Percentiles rank a stretch among this genome's conserved stretches.
Evolutionary conservation across 1,284 basidiomycete genomes (phyloP).

Genomic region (Rhodotorula sp.): DNA sequence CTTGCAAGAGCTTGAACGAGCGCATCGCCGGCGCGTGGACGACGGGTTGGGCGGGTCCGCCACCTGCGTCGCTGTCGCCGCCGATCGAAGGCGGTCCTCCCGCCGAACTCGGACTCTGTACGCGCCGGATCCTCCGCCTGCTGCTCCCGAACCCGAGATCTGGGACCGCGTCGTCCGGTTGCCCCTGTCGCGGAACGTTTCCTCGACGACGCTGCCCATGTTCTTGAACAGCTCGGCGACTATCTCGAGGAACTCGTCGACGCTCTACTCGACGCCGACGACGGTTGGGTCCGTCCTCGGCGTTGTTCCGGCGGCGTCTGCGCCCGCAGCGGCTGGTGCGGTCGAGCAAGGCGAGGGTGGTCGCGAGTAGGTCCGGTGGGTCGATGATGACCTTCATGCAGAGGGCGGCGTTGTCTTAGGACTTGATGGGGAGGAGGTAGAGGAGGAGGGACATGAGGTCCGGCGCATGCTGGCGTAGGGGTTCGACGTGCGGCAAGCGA

Average conservation of each 20-base stretch:
- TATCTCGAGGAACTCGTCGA: constrained; percentile 75
- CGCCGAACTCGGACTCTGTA: neutral
- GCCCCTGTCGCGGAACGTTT: constrained; percentile 60
- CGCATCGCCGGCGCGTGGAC: constrained; percentile 59
- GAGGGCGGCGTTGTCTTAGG: constrained; percentile 90
- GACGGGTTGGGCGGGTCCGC: constrained; percentile 10
- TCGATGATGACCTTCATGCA: constrained; percentile 94
- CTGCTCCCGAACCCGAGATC: neutral
- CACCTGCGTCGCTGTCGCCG: constrained; percentile 18
- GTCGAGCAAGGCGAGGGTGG: too few relatives aligned
- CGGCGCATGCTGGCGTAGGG: constrained; percentile 67
- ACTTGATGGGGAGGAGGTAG: constrained; percentile 80
- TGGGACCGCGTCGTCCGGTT: neutral
- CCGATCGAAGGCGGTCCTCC: constrained; percentile 8
- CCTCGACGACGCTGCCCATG: constrained; percentile 70
- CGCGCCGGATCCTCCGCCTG: constrained; percentile 4
- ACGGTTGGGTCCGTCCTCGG: constrained; percentile 13
- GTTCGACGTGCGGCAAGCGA: constrained; percentile 79
- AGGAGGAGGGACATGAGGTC: constrained; percentile 72
- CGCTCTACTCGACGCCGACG: constrained; percentile 63
- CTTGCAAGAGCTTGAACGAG: constrained; percentile 92
- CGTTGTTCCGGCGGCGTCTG: too few relatives aligned
- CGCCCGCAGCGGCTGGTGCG: too few relatives aligned
- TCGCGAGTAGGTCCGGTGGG: constrained; percentile 51
- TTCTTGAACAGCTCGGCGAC: constrained; percentile 72